Evolutionary conservation across 2,329 filamentous ascomycete species (phyloP), one percentile per base, ranked within the genome.

Genomic region (Botrytis tulipae): DNA sequence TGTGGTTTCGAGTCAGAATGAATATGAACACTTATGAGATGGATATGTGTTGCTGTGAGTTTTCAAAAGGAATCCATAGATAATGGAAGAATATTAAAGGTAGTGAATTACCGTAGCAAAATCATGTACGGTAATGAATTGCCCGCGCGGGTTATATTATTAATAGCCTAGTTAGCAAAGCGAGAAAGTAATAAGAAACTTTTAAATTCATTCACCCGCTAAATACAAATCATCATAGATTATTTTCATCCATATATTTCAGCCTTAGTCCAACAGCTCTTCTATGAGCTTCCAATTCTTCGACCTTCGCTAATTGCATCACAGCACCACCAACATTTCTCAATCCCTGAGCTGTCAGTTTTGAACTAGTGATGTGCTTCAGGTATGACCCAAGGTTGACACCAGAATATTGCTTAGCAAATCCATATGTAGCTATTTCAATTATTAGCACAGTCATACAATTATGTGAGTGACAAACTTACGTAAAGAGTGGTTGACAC

Each of bases 401-500:
- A 70, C 96, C 96, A 9, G 94, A 98, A 85, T 99, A 99, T 83
- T 99, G 96, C 84, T 97, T 97, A 67, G 96, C 96, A 80, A 97
- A 99, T 59, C 96, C 96, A 81, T 98, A 99, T 0, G 96, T 99
- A 70, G 96, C 94, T 97, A 78, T 40, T 71, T 72, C 59, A 76
- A 59, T 46, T 73, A 59, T 67, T 40, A 72, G 66, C n/a, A n/a
- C 18, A 37, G 46, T n/a, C 46, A 42, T 57, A 4, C 44, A 35
- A 42, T 9, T 44, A n/a, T 42, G 48, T 44, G 59, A 69, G 70
- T 73, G 32, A 48, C 10, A 65, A 73, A 91, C 93, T 89, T 91
- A 97, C 94, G 96, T 77, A 99, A 85, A 74, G 93, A 97, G 86
- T 99, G 96, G 83, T 99, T 99, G 60, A 99, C 96, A 80, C 96